A percentile compares a stretch with the other conserved stretches of the same genome.
These are phyloP conservation scores for Eucalyptus lansdowneana DNA, from an alignment of 345 rosid genomes.

Conservation along the genomic window DNA sequence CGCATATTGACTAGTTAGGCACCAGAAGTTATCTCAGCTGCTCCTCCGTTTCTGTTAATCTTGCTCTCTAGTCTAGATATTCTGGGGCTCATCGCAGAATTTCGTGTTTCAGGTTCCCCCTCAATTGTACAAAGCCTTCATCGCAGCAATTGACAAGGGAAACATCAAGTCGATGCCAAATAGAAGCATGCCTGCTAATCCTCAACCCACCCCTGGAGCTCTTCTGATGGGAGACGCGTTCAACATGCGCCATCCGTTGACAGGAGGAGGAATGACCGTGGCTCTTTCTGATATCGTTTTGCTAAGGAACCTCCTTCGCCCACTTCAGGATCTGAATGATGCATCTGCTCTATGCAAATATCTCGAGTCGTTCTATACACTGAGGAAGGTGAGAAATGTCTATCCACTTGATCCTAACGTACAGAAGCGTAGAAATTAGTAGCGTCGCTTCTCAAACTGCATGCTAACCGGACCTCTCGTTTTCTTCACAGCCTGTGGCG, in stretches of 20 bases:
- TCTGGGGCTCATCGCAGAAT: background rate
- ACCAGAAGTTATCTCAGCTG: background rate
- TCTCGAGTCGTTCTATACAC: slow-evolving; percentile 31
- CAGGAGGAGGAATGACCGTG: slow-evolving; percentile 60
- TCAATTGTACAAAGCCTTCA: slow-evolving; percentile 18
- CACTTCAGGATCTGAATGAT: slow-evolving; percentile 21
- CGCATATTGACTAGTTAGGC: background rate
- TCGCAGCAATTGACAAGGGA: slow-evolving; percentile 22
- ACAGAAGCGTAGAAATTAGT: background rate
- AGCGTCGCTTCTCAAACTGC: background rate
- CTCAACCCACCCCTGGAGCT: slow-evolving; percentile 41
- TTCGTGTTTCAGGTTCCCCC: slow-evolving; percentile 22
- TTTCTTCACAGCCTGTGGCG: slow-evolving; percentile 10
- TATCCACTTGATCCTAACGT: background rate
- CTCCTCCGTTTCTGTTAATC: background rate
- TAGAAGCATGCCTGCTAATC: slow-evolving; percentile 39
- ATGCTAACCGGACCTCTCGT: background rate
- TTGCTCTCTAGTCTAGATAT: background rate
- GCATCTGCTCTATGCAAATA: slow-evolving; percentile 16
- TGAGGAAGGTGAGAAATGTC: slow-evolving; percentile 24
- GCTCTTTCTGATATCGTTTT: slow-evolving; percentile 38
- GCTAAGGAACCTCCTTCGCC: slow-evolving; percentile 28
- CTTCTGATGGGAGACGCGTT: slow-evolving; percentile 39
- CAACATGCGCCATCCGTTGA: slow-evolving; percentile 46
- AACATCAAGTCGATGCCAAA: slow-evolving; percentile 33